Percentiles rank a stretch among this genome's conserved stretches.
These are phyloP conservation scores for Diaporthe aspalathi DNA, from an alignment of 2,329 filamentous ascomycete genomes.

Conservation along the genomic window DNA sequence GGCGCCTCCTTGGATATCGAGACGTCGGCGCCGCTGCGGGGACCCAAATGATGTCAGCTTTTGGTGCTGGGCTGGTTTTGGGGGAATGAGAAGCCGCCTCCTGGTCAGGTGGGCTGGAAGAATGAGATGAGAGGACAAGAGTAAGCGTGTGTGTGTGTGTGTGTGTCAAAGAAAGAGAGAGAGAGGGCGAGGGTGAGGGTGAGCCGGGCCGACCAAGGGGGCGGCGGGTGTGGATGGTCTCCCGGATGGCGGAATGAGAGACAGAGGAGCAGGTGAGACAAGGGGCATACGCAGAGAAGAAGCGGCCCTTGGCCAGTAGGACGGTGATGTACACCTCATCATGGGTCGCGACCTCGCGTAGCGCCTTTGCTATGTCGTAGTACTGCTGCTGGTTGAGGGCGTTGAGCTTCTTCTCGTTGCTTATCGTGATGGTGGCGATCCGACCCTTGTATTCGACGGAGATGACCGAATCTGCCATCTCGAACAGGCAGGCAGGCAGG, in stretches of 20 bases:
- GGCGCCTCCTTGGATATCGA: slow-evolving; percentile 61
- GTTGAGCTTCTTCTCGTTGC: slow-evolving; percentile 88
- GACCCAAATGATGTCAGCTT: slow-evolving; percentile 21
- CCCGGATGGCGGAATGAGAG: slow-evolving; percentile 25
- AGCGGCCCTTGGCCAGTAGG: slow-evolving; percentile 82
- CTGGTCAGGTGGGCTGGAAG: slow-evolving; percentile 18
- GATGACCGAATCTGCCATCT: slow-evolving; percentile 61
- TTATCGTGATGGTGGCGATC: slow-evolving; percentile 86
- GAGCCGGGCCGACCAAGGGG: neutral
- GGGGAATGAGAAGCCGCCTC: neutral
- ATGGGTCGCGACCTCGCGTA: slow-evolving; percentile 81
- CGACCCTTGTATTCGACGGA: slow-evolving; percentile 73
- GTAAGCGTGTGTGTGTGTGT: neutral
- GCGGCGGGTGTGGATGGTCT: neutral
- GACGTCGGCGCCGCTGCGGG: slow-evolving; percentile 82
- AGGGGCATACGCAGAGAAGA: slow-evolving; percentile 83
- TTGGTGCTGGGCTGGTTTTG: neutral
- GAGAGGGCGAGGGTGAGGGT: slow-evolving; percentile 34
- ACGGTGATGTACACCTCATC: slow-evolving; percentile 89
- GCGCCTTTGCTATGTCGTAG: slow-evolving; percentile 77
- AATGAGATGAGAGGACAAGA: slow-evolving; percentile 10
- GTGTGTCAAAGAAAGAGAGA: neutral
- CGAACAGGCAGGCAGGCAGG: neutral
- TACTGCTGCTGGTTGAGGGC: slow-evolving; percentile 79
- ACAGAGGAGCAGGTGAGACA: slow-evolving; percentile 16